phyloP scores from a whole-genome alignment of 305 asterid species.

The Fraxinus paxiana region DNA sequence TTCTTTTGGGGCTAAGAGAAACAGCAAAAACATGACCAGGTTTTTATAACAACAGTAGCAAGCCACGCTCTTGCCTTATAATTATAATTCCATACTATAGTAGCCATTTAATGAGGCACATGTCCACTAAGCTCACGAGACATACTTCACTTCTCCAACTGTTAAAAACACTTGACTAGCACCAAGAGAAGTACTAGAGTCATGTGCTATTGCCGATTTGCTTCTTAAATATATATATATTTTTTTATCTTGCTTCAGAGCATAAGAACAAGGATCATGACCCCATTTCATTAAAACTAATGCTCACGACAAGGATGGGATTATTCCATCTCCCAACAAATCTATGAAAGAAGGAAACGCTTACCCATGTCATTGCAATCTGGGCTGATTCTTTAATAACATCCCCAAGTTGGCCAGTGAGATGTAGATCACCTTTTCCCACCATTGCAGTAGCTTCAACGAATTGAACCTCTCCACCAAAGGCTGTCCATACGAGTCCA shows the following conservation, averaged over 20 bases:
- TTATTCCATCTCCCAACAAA: constrained; percentile 1
- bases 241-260: neutral
- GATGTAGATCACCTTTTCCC: constrained; percentile 95
- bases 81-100: neutral
- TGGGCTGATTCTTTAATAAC: constrained; percentile 97
- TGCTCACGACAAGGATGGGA: constrained; percentile 9
- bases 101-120: neutral
- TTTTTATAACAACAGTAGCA: constrained; percentile 1
- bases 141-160: neutral
- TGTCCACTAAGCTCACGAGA: neutral
- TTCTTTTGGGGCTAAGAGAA: neutral
- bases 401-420: constrained; percentile 97
- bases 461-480: constrained; percentile 97
- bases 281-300: constrained; percentile 2
- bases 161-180: neutral
- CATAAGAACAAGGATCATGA: neutral
- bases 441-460: constrained; percentile 89
- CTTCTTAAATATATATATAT: neutral
- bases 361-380: constrained; percentile 98
- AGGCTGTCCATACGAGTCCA: constrained; percentile 90
- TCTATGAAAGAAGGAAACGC: constrained; percentile 19
- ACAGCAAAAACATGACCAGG: constrained; percentile 1
- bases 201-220: neutral
- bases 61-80: constrained; percentile 6
- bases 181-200: neutral